A percentile compares a stretch with the other conserved stretches of the same genome.
Evolutionary conservation across 192 early-diverging fungal genomes (phyloP).

Genomic region (Radiomyces spectabilis): DNA sequence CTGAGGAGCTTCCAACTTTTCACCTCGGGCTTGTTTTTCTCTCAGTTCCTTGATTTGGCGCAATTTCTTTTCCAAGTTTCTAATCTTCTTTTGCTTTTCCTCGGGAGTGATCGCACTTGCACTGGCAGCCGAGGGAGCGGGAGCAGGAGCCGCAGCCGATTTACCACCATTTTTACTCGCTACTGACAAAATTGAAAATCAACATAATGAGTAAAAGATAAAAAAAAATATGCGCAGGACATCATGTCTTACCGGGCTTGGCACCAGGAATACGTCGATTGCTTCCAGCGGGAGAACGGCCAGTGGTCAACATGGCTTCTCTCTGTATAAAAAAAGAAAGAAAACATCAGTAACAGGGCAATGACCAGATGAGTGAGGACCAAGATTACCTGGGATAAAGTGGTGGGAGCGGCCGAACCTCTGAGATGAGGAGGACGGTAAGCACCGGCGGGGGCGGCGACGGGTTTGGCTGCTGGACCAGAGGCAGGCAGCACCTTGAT

Average conservation of each 20-base stretch:
- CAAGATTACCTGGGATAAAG: constrained; percentile 30
- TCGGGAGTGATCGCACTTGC: constrained; percentile 20
- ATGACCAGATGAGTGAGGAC: background rate
- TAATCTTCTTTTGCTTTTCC: constrained; percentile 83
- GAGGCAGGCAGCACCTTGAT: constrained; percentile 33
- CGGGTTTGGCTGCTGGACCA: constrained; percentile 37
- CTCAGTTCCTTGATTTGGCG: constrained; percentile 85
- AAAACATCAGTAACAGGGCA: too few relatives aligned
- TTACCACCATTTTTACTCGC: background rate
- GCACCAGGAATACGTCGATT: background rate
- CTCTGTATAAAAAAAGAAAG: constrained; percentile 14
- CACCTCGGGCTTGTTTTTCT: constrained; percentile 67
- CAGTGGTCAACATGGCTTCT: constrained; percentile 2
- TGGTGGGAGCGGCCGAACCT: constrained; percentile 31
- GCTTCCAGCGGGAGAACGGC: background rate
- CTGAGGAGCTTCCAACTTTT: constrained; percentile 78
- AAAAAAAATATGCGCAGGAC: too few relatives aligned
- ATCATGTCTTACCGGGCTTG: too few relatives aligned
- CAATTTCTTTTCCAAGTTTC: constrained; percentile 86
- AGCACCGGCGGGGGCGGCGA: constrained; percentile 44
- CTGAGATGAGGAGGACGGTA: constrained; percentile 69
- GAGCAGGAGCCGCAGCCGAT: background rate
- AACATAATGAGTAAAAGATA: too few relatives aligned
- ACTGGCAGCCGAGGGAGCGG: background rate
- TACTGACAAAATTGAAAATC: too few relatives aligned